Base-by-base conservation (phyloP, 306 rosid species). In the Dryas alaskensis region DNA sequence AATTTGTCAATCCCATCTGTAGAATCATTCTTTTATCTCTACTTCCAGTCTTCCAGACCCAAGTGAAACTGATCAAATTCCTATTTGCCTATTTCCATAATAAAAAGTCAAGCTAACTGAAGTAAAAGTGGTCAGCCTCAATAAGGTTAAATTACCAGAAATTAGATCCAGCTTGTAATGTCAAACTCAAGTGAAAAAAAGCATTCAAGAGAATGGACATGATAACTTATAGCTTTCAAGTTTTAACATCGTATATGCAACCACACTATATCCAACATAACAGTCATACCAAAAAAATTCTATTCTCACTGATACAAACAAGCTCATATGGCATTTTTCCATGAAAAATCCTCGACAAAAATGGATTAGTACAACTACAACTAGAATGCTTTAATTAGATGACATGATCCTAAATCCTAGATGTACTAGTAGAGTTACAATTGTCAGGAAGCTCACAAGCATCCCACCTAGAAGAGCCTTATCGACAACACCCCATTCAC, bases 401-500 rank as follows among this genome's bases (percentile, higher is more conserved):
- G 83, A 81, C 76, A 78, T 9, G 69, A 79, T 81, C 50, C 83
- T 76, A 40, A 84, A 67, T 47, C 74, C 87, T 63, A 84, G 85
- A 78, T 85, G 88, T 19, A 69, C 64, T 16, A 84, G 78, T 44
- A 94, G 59, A 42, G 81, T 87, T 80, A 86, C 64, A 75, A 95
- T 84, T 13, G 86, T 87, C 10, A 87, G 74, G 86, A 88, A 79
- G 85, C 98, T 92, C 80, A 85, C 70, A 52, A 90, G 76, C 79
- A 92, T 87, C 79, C 93, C 99, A 65, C 93, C 86, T 40, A 92
- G 75, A 78, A 94, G 97, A 81, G 88, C 91, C 84, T 80, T 89
- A 79, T 89, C 99, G 19, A 92, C 78, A 47, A 70, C 10, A 72
- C 85, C 85, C 96, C 93, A 89, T 37, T 80, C 82, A 51, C 37